These are phyloP conservation scores for Paramecium sonneborni DNA, from an alignment of 73 alveolate genomes.

Conservation along the genomic window DNA sequence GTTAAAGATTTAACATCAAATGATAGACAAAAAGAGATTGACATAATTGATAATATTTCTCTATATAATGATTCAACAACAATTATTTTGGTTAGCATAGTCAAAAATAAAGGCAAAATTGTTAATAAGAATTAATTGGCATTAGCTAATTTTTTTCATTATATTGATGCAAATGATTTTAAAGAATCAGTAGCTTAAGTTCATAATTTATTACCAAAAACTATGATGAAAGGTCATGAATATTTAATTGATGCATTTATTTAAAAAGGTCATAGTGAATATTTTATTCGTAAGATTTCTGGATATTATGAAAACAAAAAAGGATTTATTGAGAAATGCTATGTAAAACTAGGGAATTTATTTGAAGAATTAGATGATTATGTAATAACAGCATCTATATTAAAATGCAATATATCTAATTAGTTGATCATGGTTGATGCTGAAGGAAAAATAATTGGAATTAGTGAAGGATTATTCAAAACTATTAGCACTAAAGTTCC, in stretches of 20 bases:
- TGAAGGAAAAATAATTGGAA: slow-evolving; percentile 42
- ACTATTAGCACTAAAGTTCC: not conserved
- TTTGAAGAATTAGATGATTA: slow-evolving; percentile 49
- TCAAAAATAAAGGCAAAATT: slow-evolving; percentile 28
- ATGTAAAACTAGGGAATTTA: slow-evolving; percentile 45
- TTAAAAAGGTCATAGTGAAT: slow-evolving; percentile 48
- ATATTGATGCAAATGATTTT: slow-evolving; percentile 43
- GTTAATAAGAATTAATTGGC: slow-evolving; percentile 47
- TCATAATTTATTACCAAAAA: slow-evolving; percentile 40
- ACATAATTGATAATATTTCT: slow-evolving; percentile 1
- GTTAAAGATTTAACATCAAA: slow-evolving; percentile 40
- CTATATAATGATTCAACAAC: not conserved
- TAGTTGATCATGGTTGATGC: not conserved
- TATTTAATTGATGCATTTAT: not conserved
- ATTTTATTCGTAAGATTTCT: slow-evolving; percentile 2
- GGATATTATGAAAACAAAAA: slow-evolving; percentile 52
- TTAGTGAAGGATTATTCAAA: slow-evolving; percentile 18
- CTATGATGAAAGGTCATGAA: slow-evolving; percentile 40
- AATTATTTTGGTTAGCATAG: slow-evolving; percentile 21
- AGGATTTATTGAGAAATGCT: slow-evolving; percentile 46
- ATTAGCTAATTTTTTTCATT: slow-evolving; percentile 29
- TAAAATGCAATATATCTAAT: slow-evolving; percentile 42
- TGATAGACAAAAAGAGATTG: slow-evolving; percentile 45
- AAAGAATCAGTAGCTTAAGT: not conserved
- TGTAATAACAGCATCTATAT: slow-evolving; percentile 24